Evolutionary conservation across 73 alveolate genomes (phyloP), one percentile per base, ranked within the genome.

Genomic region (Uronychia binucleata): DNA sequence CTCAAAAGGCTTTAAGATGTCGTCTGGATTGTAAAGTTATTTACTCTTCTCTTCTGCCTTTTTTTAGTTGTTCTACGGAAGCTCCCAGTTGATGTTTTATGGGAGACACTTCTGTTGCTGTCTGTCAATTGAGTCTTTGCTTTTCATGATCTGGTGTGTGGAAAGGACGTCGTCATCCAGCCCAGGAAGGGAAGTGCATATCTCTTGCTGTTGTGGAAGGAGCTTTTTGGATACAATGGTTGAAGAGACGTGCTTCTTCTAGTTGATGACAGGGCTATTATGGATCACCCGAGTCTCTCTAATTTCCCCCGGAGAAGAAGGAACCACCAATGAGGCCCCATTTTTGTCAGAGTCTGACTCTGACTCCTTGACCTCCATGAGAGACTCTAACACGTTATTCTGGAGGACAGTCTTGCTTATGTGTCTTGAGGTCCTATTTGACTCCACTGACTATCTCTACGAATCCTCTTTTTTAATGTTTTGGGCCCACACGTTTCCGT

Each of bases 41-140:
- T n/a, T n/a, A n/a, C n/a, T n/a, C n/a, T n/a, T n/a, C n/a, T n/a
- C n/a, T n/a, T n/a, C n/a, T n/a, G n/a, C n/a, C n/a, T n/a, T n/a
- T n/a, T n/a, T n/a, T n/a, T n/a, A n/a, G n/a, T n/a, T n/a, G n/a
- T n/a, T n/a, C n/a, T n/a, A n/a, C n/a, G n/a, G 19, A 46, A 46
- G 67, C 67, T 46, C 67, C 67, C 19, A 19, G 5, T 46, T 46
- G 67, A 46, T 46, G n/a, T n/a, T n/a, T n/a, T n/a, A n/a, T n/a
- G n/a, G n/a, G n/a, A n/a, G n/a, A n/a, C n/a, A n/a, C n/a, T n/a
- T n/a, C n/a, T n/a, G n/a, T n/a, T n/a, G n/a, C n/a, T n/a, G n/a
- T n/a, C n/a, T n/a, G n/a, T n/a, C n/a, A n/a, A n/a, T n/a, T n/a
- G 67, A 46, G 67, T 46, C 67, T 46, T 46, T 46, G 67, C 67